Base-by-base conservation (phyloP, 768 basidiomycete genomes). In the Mycena galopus region DNA sequence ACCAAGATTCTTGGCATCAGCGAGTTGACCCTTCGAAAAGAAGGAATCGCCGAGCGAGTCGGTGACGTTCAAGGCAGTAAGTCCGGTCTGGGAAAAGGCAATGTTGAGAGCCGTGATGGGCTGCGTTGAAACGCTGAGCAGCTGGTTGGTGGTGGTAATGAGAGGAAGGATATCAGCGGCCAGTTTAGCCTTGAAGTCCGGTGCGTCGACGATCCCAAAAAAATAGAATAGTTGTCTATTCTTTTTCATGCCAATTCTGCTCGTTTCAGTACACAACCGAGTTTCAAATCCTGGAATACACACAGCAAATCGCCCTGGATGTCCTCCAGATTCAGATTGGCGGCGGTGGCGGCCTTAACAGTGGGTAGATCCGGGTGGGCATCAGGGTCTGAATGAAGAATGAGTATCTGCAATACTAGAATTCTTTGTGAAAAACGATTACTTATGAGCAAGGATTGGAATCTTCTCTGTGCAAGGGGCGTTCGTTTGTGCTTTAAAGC, bases 171-270 rank as follows among this genome's bases (percentile, higher is more conserved):
- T 80, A 17, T 81, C 71, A 23, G 61, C 17, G 23, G 55, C 66
- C 29, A 89, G 80, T 53, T 86, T 82, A 27, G 76, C 74, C 71
- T 84, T 84, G 82, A 91, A 91, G 33, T 76, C 74, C 6, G 73
- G 73, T 65, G 78, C 82, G 76, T 91, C 72, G 55, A 78, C 78
- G 74, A 91, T 86, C 60, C 85, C 78, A 83, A 89, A 90, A 81
- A 91, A 88, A 68, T 84, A 80, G 76, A 86, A 89, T 16, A 79
- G 78, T 72, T 90, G 85, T 8, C 82, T 84, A 80, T 86, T 87
- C 84, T 91, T 91, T 10, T 85, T 86, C 47, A 90, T 83, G n/a
- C 89, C 90, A 47, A 83, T 82, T 74, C 89, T 90, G 66, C 25
- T 51, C 33, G 25, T 64, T 11, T 51, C 32, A 39, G 25, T 50